These are phyloP conservation scores for Hypoxylon rickii DNA, from an alignment of 495 filamentous ascomycete genomes.

Conservation along the genomic window DNA sequence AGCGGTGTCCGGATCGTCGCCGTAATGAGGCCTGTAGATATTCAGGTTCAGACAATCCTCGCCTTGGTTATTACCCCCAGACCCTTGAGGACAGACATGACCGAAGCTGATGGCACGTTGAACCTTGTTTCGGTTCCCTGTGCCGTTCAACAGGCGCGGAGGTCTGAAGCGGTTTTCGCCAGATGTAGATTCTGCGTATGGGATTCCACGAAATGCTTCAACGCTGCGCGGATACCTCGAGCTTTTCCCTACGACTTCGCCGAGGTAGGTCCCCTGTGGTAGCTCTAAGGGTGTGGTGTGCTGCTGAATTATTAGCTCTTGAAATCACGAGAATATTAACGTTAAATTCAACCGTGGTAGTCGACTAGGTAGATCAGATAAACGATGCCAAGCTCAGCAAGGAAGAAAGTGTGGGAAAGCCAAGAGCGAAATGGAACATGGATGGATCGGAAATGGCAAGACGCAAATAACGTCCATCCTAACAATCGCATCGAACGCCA, in stretches of 20 bases:
- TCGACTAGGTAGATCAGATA: not conserved
- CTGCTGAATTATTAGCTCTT: conserved; percentile 33
- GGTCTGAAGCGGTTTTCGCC: conserved; percentile 62
- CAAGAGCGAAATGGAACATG: conserved; percentile 2
- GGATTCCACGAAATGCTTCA: conserved; percentile 65
- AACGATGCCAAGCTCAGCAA: not conserved
- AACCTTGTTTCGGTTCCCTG: conserved; percentile 30
- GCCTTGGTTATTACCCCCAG: conserved; percentile 36
- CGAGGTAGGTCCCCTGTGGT: conserved; percentile 60
- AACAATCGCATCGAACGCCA: conserved; percentile 18
- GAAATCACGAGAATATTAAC: not conserved
- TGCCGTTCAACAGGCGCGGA: conserved; percentile 46
- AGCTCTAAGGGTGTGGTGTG: conserved; percentile 38
- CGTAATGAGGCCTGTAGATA: conserved; percentile 48
- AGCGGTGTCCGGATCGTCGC: conserved; percentile 29
- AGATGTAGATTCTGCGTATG: conserved; percentile 60
- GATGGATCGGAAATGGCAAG: not conserved
- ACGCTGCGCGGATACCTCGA: conserved; percentile 50
- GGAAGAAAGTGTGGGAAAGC: not conserved
- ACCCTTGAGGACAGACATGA: conserved; percentile 45
- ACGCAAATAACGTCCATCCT: conserved; percentile 15
- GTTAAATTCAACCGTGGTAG: not conserved
- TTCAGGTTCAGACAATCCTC: conserved; percentile 61
- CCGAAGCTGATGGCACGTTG: conserved; percentile 50
- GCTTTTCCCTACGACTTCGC: conserved; percentile 46